phyloP scores from a whole-genome alignment of 73 alveolate genomes.

The Uronychia binucleata region DNA sequence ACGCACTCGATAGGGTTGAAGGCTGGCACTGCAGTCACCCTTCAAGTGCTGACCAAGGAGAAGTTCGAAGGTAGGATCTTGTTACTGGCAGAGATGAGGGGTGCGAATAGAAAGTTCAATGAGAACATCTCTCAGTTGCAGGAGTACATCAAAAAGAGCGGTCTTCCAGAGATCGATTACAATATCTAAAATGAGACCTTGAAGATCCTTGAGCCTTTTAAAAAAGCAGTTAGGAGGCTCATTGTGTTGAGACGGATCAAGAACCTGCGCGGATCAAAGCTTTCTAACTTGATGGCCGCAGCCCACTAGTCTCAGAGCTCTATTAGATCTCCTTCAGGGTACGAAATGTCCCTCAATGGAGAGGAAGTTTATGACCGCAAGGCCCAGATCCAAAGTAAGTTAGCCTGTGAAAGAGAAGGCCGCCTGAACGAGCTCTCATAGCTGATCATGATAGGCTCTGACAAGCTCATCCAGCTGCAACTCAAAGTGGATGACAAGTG shows the following conservation, averaged over 20 bases:
- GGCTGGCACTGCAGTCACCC: background rate
- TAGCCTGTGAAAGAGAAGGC: too few relatives aligned
- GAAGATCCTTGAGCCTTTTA: background rate
- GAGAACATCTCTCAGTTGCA: background rate
- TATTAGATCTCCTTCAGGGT: too few relatives aligned
- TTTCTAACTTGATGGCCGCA: background rate
- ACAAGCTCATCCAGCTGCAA: too few relatives aligned
- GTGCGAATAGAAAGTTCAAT: background rate
- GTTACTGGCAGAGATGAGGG: background rate
- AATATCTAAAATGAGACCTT: too few relatives aligned
- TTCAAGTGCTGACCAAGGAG: background rate
- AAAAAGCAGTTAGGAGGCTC: background rate
- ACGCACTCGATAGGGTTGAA: background rate
- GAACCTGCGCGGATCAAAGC: background rate
- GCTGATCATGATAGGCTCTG: too few relatives aligned
- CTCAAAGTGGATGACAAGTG: too few relatives aligned
- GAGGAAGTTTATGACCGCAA: too few relatives aligned
- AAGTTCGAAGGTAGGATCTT: background rate
- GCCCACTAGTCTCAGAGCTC: too few relatives aligned
- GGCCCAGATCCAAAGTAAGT: too few relatives aligned
- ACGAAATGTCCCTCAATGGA: too few relatives aligned
- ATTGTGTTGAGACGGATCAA: background rate
- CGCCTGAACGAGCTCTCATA: too few relatives aligned
- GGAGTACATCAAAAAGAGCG: background rate
- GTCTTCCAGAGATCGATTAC: background rate